Evolutionary conservation across 257 asterid species (phyloP).

Genomic region (Mentha longifolia): DNA sequence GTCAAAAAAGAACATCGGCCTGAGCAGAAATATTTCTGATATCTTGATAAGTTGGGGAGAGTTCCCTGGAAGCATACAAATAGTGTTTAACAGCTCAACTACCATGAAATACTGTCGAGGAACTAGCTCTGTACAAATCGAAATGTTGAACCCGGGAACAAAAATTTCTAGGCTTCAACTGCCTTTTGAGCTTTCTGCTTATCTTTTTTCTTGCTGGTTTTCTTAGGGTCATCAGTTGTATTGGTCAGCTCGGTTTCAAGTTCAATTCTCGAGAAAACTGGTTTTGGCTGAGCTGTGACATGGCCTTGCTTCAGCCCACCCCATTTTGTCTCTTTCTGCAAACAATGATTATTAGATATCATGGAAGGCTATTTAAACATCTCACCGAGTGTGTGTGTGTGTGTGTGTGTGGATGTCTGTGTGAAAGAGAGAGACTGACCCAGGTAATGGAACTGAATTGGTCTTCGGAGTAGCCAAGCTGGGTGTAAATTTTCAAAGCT

Average conservation of each 20-base stretch:
- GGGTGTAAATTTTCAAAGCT: conserved; percentile 70
- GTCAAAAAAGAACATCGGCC: conserved; percentile 9
- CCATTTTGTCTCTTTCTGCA: conserved; percentile 85
- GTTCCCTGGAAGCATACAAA: background rate
- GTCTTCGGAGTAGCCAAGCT: conserved; percentile 86
- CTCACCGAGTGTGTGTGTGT: background rate
- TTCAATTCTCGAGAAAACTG: conserved; percentile 84
- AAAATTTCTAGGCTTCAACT: conserved; percentile 58
- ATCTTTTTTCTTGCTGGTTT: conserved; percentile 51
- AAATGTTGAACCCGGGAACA: background rate
- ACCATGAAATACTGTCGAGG: conserved; percentile 8
- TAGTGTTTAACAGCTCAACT: conserved; percentile 23
- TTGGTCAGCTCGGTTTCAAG: conserved; percentile 44
- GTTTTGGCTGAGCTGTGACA: conserved; percentile 68
- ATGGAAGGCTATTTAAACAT: conserved; percentile 21
- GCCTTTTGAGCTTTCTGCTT: conserved; percentile 45
- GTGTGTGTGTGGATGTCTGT: background rate
- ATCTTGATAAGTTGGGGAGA: background rate
- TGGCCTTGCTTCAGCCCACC: conserved; percentile 88
- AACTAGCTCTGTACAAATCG: conserved; percentile 24
- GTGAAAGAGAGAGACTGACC: conserved; percentile 56
- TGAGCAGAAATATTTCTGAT: conserved; percentile 4
- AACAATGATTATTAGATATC: conserved; percentile 27
- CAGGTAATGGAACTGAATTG: conserved; percentile 72
- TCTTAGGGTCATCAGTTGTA: conserved; percentile 51